Evolutionary conservation across 164 flowering plant genomes (phyloP).

Genomic region (Houttuynia cordata): DNA sequence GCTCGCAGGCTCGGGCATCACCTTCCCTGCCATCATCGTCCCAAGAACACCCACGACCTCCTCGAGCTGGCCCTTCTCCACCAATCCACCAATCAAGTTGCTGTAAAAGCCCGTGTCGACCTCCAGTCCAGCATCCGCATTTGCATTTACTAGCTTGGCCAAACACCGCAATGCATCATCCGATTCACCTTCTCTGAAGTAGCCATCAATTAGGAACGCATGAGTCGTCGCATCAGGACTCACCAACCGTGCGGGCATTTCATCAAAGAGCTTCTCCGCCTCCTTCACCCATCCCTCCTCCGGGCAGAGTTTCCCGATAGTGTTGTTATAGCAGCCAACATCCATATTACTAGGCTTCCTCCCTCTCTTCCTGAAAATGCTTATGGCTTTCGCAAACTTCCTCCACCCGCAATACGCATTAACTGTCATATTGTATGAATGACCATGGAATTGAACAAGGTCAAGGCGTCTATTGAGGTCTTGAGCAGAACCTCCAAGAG

Average conservation of each 20-base stretch:
- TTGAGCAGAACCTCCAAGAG: conserved; percentile 56
- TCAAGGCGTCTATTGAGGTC: conserved; percentile 48
- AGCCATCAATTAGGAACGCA: conserved; percentile 45
- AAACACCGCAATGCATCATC: conserved; percentile 41
- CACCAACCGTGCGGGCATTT: conserved; percentile 33
- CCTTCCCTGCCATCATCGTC: conserved; percentile 52
- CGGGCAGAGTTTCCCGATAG: conserved; percentile 38
- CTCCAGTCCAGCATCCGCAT: conserved; percentile 1
- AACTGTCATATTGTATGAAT: conserved; percentile 57
- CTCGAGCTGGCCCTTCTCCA: conserved; percentile 34
- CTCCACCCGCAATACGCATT: conserved; percentile 53
- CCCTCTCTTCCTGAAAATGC: conserved; percentile 43
- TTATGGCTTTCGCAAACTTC: conserved; percentile 36
- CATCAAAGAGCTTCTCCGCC: conserved; percentile 46
- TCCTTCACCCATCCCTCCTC: conserved; percentile 39
- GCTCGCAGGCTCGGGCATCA: conserved; percentile 47
- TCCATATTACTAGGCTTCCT: conserved; percentile 63
- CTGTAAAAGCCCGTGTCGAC: conserved; percentile 11
- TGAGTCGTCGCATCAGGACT: conserved; percentile 42
- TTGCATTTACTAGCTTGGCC: conserved; percentile 2
- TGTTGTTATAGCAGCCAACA: conserved; percentile 56
- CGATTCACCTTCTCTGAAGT: conserved; percentile 33
- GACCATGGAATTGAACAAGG: conserved; percentile 58
- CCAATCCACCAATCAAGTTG: conserved; percentile 42
- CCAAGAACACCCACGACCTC: conserved; percentile 40